Evolutionary conservation across 1,139 yeast species (phyloP).

Genomic region (Hansenula sp.): DNA sequence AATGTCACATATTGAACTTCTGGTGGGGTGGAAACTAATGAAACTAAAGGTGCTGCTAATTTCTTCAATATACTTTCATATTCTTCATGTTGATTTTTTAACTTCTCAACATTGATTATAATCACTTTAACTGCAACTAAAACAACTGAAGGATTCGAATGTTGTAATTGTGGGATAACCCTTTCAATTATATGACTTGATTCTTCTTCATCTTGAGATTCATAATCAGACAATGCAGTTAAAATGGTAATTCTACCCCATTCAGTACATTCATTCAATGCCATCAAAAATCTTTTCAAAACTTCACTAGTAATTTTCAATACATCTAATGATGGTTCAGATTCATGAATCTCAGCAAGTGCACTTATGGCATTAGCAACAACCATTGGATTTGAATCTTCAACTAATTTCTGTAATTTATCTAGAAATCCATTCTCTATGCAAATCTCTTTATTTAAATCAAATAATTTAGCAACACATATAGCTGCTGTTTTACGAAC

Average conservation of each 20-base stretch:
- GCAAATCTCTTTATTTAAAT: slow-evolving; percentile 76
- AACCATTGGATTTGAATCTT: slow-evolving; percentile 94
- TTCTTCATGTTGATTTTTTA: slow-evolving; percentile 33
- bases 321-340: slow-evolving; percentile 49
- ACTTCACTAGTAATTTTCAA: slow-evolving; percentile 35
- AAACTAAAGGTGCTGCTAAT: slow-evolving; percentile 87
- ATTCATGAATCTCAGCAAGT: slow-evolving; percentile 73
- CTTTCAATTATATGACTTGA: slow-evolving; percentile 87
- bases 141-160: slow-evolving; percentile 95
- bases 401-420: slow-evolving; percentile 62
- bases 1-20: slow-evolving; percentile 96
- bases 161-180: slow-evolving; percentile 94
- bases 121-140: slow-evolving; percentile 82
- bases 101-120: slow-evolving; percentile 61
- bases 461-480: slow-evolving; percentile 93
- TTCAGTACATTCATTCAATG: slow-evolving; percentile 95
- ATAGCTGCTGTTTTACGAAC: slow-evolving; percentile 97
- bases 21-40: slow-evolving; percentile 81
- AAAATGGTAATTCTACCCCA: slow-evolving; percentile 97
- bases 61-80: slow-evolving; percentile 55
- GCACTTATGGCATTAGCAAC: slow-evolving; percentile 92
- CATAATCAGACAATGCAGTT: slow-evolving; percentile 73
- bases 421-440: slow-evolving; percentile 84
- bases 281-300: slow-evolving; percentile 66
- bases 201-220: slow-evolving; percentile 52